These are phyloP conservation scores for Sporothrix brunneoviolacea DNA, from an alignment of 2,329 filamentous ascomycete genomes.

Conservation along the genomic window DNA sequence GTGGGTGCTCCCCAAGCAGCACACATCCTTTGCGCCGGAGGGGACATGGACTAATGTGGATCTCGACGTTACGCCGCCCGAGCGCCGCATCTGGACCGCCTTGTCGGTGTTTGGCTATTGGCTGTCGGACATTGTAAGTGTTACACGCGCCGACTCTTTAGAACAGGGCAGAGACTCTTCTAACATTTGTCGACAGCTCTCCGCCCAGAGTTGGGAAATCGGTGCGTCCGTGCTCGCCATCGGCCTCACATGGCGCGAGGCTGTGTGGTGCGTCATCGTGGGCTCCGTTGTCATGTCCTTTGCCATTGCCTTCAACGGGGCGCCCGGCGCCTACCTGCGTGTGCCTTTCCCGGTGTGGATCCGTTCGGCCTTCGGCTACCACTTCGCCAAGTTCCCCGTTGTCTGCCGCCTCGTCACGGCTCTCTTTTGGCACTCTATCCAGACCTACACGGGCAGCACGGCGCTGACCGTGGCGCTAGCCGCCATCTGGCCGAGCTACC, in stretches of 20 bases:
- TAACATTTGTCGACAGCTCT: background rate
- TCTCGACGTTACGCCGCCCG: conserved; percentile 17
- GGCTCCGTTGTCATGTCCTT: conserved; percentile 55
- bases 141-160: no score
- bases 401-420: conserved; percentile 26
- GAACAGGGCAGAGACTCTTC: no score
- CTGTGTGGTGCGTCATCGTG: conserved; percentile 42
- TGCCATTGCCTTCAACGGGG: conserved; percentile 39
- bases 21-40: conserved; percentile 18
- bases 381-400: conserved; percentile 24
- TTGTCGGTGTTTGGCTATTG: conserved; percentile 23
- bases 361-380: conserved; percentile 27
- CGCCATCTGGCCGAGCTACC: conserved; percentile 35
- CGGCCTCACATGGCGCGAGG: conserved; percentile 30
- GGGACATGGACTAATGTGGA: conserved; percentile 19
- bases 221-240: conserved; percentile 2
- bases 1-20: conserved; percentile 23
- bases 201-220: conserved; percentile 1
- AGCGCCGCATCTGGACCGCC: conserved; percentile 20
- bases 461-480: conserved; percentile 27
- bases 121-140: conserved; percentile 1
- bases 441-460: conserved; percentile 27
- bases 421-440: conserved; percentile 30
- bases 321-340: conserved; percentile 37
- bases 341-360: conserved; percentile 34